Evolutionary conservation across 495 filamentous ascomycete genomes (phyloP).

Genomic region (Filosporella fistucella): DNA sequence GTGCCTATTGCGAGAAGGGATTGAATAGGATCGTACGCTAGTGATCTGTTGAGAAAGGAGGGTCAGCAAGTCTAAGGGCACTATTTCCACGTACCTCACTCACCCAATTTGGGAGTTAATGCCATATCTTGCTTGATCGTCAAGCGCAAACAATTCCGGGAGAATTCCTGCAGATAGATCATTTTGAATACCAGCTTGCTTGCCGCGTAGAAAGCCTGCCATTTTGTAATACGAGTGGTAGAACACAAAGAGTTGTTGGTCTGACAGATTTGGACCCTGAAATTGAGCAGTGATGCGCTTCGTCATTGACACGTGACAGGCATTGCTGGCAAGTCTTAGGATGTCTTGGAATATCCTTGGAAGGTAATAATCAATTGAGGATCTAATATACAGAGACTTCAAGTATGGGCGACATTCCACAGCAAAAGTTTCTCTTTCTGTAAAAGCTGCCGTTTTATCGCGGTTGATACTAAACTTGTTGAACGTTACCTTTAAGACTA

Average conservation of each 20-base stretch:
- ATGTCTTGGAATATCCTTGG: no score
- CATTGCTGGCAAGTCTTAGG: no score
- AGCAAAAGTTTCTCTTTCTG: no score
- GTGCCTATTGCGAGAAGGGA: slow-evolving; percentile 93
- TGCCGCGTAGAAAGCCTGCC: slow-evolving; percentile 83
- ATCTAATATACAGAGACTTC: no score
- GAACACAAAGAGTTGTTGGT: not conserved
- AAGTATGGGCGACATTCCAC: no score
- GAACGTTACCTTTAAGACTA: no score
- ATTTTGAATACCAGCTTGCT: slow-evolving; percentile 87
- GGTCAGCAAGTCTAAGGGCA: slow-evolving; percentile 8
- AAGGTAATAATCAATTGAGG: no score
- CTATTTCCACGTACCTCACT: slow-evolving; percentile 6
- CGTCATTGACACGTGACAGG: no score
- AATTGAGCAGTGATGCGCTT: no score
- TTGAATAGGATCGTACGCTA: slow-evolving; percentile 91
- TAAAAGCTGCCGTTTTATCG: no score
- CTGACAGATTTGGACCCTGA: no score
- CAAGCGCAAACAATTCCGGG: slow-evolving; percentile 71
- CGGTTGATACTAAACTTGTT: no score
- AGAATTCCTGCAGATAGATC: slow-evolving; percentile 80
- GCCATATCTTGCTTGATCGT: slow-evolving; percentile 81
- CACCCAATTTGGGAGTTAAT: slow-evolving; percentile 79
- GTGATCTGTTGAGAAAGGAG: slow-evolving; percentile 38
- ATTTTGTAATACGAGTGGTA: slow-evolving; percentile 6